These are phyloP conservation scores for Cercis canadensis DNA, from an alignment of 306 rosid genomes.

Conservation along the genomic window DNA sequence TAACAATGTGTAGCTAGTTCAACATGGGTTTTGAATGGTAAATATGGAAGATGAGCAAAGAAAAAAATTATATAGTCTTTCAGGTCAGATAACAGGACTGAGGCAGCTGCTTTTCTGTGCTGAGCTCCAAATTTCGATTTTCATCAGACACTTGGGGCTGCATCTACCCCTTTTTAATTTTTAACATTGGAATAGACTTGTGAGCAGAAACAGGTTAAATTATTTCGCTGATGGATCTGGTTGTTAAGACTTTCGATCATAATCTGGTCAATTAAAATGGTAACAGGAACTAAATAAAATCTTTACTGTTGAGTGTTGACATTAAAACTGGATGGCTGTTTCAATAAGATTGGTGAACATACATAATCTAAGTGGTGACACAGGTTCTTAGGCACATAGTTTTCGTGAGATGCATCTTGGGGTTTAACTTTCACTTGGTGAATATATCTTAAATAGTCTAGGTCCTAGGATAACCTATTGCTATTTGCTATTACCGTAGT, in stretches of 20 bases:
- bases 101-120: not conserved
- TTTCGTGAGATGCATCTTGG: not conserved
- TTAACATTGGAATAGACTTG: not conserved
- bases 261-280: slow-evolving; percentile 19
- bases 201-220: not conserved
- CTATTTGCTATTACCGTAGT: not conserved
- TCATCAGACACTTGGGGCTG: not conserved
- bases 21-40: not conserved
- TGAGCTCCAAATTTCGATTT: slow-evolving; percentile 10
- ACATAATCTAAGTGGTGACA: not conserved
- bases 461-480: not conserved
- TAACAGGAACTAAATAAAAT: not conserved
- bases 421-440: not conserved
- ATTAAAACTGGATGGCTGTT: slow-evolving; percentile 1
- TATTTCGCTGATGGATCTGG: not conserved
- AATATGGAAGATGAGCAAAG: too few species aligned
- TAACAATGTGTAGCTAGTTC: slow-evolving; percentile 1
- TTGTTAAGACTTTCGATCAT: slow-evolving; percentile 1
- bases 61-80: not conserved
- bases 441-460: slow-evolving; percentile 6
- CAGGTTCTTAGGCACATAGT: too few species aligned
- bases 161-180: slow-evolving; percentile 16
- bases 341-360: not conserved
- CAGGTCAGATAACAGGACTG: not conserved
- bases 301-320: slow-evolving; percentile 10